Evolutionary conservation across 768 basidiomycete species (phyloP).

Genomic region (Rhizopogon vinicolor): DNA sequence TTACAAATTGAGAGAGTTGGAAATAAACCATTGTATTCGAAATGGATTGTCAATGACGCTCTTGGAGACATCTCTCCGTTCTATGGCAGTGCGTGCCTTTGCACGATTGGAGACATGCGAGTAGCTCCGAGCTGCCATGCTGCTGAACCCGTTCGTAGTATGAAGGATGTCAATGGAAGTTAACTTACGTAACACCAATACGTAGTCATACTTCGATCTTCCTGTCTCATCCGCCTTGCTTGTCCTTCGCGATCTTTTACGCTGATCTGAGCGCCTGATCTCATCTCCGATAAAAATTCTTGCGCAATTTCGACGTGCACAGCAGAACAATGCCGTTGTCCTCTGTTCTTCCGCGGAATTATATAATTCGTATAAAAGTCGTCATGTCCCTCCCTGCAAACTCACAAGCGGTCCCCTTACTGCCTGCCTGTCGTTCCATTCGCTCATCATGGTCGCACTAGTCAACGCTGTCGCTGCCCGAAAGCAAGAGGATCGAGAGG

Average conservation of each 20-base stretch:
- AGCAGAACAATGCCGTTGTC: no score
- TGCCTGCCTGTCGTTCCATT: no score
- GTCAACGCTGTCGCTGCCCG: slow-evolving; percentile 1
- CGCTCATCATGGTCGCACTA: neutral
- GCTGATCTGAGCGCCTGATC: no score
- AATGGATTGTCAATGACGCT: slow-evolving; percentile 36
- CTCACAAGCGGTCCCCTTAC: neutral
- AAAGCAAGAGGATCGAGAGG: slow-evolving; percentile 22
- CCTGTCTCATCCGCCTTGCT: no score
- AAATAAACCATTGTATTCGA: slow-evolving; percentile 51
- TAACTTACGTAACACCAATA: no score
- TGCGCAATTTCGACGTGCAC: no score
- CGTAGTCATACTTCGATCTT: no score
- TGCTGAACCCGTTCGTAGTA: no score
- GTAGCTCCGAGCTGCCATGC: slow-evolving; percentile 41
- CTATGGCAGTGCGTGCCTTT: slow-evolving; percentile 35
- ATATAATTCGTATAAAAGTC: neutral
- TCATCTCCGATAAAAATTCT: no score
- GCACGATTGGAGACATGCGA: slow-evolving; percentile 62
- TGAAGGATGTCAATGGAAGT: no score
- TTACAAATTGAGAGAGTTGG: slow-evolving; percentile 3
- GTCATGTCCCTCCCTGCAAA: neutral
- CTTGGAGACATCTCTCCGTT: slow-evolving; percentile 65
- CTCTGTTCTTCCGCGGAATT: no score
- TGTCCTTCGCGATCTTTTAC: no score